phyloP scores from a whole-genome alignment of 768 basidiomycete genomes.

The Clavulina sp. region DNA sequence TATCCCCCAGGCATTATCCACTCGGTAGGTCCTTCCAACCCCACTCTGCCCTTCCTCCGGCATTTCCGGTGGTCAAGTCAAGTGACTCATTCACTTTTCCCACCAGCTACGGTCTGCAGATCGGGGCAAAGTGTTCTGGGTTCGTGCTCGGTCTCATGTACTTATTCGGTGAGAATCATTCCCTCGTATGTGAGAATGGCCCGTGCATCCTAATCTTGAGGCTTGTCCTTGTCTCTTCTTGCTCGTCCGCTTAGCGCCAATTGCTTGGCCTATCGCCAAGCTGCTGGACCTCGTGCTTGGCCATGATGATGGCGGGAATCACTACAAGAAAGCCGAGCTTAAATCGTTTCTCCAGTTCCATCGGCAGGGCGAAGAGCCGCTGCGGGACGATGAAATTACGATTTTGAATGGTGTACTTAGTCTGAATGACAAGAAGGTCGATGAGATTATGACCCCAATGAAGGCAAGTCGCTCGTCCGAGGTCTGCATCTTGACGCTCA shows the following conservation, averaged over 20 bases:
- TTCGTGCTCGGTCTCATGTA: constrained; percentile 62
- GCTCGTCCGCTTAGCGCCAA: constrained; percentile 32
- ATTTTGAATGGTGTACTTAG: constrained; percentile 12
- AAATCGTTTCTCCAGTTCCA: constrained; percentile 12
- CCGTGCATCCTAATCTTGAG: neutral
- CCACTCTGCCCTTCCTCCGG: neutral
- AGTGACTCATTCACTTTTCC: neutral
- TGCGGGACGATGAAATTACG: constrained; percentile 12
- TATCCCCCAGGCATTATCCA: constrained; percentile 55
- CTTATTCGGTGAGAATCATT: constrained; percentile 26
- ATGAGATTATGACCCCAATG: constrained; percentile 66
- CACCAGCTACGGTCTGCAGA: constrained; percentile 54
- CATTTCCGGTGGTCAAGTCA: too few relatives aligned
- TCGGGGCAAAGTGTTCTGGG: constrained; percentile 64
- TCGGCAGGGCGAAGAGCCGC: constrained; percentile 8
- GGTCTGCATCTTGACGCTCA: neutral
- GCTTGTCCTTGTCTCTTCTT: neutral
- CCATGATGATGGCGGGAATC: constrained; percentile 28
- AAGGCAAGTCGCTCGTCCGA: constrained; percentile 24
- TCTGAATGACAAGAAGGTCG: constrained; percentile 25
- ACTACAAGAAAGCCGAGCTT: constrained; percentile 13
- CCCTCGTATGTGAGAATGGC: too few relatives aligned
- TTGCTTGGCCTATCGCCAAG: constrained; percentile 54
- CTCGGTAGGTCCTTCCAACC: neutral
- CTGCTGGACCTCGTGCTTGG: constrained; percentile 74